These are phyloP conservation scores for Zasmidium cellare DNA, from an alignment of 2,329 filamentous ascomycete species.

Conservation along the genomic window DNA sequence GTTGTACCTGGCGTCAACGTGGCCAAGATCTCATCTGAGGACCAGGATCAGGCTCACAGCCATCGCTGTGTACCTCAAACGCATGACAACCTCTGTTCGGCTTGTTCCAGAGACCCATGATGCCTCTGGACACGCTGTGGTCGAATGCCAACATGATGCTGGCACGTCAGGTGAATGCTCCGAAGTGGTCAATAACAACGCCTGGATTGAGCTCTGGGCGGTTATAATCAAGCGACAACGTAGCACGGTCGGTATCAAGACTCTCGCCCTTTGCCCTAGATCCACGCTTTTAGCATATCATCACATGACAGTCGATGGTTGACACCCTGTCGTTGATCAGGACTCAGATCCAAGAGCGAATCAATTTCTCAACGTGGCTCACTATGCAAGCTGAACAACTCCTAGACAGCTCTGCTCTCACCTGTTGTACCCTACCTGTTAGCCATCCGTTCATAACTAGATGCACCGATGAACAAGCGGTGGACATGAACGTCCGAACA, in stretches of 20 bases:
- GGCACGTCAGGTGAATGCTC: neutral
- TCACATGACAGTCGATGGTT: no score
- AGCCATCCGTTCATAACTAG: neutral
- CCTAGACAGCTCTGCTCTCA: neutral
- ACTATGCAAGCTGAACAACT: no score
- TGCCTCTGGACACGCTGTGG: neutral
- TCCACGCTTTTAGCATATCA: no score
- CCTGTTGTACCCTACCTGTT: neutral
- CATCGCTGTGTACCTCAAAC: neutral
- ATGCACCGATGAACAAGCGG: neutral
- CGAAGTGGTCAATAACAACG: neutral
- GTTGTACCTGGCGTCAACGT: constrained; percentile 11
- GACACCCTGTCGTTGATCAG: no score
- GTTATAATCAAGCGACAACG: neutral
- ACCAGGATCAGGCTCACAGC: neutral
- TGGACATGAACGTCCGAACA: neutral
- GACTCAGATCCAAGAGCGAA: no score
- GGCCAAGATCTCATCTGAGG: constrained; percentile 4
- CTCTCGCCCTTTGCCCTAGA: no score
- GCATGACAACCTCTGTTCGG: neutral
- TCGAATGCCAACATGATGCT: neutral
- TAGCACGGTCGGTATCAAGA: no score
- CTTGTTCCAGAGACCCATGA: neutral
- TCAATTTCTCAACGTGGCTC: no score
- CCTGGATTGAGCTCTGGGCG: no score